A percentile compares a stretch with the other conserved stretches of the same genome.
These are phyloP conservation scores for Boletus fagicola DNA, from an alignment of 768 basidiomycete genomes.

Conservation along the genomic window DNA sequence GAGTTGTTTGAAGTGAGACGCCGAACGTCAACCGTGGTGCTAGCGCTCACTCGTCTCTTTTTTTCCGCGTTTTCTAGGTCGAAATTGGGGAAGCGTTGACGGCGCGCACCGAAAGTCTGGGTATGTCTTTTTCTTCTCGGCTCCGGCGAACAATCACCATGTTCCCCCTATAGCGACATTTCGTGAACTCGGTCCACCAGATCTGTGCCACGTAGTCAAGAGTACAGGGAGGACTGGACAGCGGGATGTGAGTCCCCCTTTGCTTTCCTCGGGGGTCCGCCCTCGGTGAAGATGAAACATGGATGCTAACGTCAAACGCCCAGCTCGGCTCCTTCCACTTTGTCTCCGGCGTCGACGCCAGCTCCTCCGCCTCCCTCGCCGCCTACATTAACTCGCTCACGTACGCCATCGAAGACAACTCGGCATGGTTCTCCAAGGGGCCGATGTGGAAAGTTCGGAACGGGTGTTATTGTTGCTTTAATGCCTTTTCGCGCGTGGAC, in stretches of 20 bases:
- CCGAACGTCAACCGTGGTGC: not conserved
- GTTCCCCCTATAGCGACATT: constrained; percentile 68
- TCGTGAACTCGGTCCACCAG: constrained; percentile 95
- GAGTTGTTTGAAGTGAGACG: constrained; percentile 88
- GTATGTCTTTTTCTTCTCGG: constrained; percentile 48
- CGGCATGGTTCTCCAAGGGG: constrained; percentile 89
- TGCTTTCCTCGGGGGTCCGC: not conserved
- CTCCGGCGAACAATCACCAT: not conserved
- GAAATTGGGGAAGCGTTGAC: constrained; percentile 88
- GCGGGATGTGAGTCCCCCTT: constrained; percentile 68
- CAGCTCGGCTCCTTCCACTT: constrained; percentile 97
- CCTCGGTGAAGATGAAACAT: not conserved
- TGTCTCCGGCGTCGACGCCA: constrained; percentile 97
- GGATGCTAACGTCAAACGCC: not conserved
- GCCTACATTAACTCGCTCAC: constrained; percentile 99
- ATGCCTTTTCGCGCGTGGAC: constrained; percentile 96
- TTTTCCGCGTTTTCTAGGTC: constrained; percentile 45
- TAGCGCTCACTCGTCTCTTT: not conserved
- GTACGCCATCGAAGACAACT: constrained; percentile 87
- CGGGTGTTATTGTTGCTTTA: constrained; percentile 97
- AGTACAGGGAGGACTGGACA: constrained; percentile 79
- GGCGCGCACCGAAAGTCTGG: constrained; percentile 87
- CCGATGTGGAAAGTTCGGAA: constrained; percentile 87
- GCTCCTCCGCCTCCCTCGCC: constrained; percentile 94
- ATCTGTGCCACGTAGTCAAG: constrained; percentile 94